These are phyloP conservation scores for Aureobasidium uvarum DNA, from an alignment of 2,329 filamentous ascomycete genomes.

Conservation along the genomic window DNA sequence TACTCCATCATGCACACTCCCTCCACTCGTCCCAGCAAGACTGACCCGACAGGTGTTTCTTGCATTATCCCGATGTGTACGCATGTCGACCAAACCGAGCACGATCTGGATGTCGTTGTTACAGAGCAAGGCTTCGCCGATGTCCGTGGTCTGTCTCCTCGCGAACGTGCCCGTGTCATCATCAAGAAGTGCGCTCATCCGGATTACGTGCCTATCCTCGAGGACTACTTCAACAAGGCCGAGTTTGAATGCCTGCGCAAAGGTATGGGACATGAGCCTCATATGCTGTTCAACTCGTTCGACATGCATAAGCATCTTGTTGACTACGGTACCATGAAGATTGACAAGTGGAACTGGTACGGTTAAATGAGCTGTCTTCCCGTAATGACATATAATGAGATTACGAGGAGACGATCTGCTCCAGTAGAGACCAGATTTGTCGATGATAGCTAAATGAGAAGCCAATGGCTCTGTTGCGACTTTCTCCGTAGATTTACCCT, in stretches of 20 bases:
- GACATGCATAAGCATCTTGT: constrained; percentile 83
- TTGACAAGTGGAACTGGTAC: constrained; percentile 58
- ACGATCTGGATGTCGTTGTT: constrained; percentile 89
- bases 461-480: too few species aligned
- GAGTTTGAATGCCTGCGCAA: constrained; percentile 82
- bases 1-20: constrained; percentile 95
- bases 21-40: constrained; percentile 74
- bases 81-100: constrained; percentile 89
- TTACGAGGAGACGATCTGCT: too few species aligned
- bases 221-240: constrained; percentile 79
- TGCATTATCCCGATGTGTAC: constrained; percentile 95
- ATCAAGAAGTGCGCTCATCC: constrained; percentile 86
- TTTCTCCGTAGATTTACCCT: neutral
- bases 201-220: constrained; percentile 76
- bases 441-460: too few species aligned
- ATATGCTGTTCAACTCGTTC: constrained; percentile 80
- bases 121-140: constrained; percentile 76
- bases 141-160: constrained; percentile 74
- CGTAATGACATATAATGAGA: neutral
- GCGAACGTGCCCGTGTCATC: constrained; percentile 78
- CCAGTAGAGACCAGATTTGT: too few species aligned
- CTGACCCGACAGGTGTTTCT: constrained; percentile 74
- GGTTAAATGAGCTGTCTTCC: neutral
- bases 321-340: constrained; percentile 87
- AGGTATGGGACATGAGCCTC: constrained; percentile 88